Percentiles rank a stretch among this genome's conserved stretches.
Conservation (phyloP, 352 stramenopile genomes). For the Phytopythium helicoides region DNA sequence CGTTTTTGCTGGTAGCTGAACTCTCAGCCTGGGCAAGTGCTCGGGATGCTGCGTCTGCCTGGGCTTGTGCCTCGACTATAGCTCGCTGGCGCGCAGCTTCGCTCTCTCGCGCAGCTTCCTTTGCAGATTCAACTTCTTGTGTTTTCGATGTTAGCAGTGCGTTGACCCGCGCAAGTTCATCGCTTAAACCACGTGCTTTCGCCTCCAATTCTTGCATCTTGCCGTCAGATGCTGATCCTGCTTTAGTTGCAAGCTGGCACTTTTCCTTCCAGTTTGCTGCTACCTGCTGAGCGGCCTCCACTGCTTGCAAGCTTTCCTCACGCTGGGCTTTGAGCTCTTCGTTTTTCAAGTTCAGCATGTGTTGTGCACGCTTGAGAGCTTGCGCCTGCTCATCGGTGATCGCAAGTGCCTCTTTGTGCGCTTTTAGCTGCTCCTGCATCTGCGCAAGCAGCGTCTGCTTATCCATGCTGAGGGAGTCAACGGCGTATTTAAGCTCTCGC, state of each 20-base stretch:
- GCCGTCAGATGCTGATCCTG: slow-evolving; percentile 23
- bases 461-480: slow-evolving; percentile 59
- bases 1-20: slow-evolving; percentile 4
- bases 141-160: slow-evolving; percentile 52
- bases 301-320: slow-evolving; percentile 36
- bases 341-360: slow-evolving; percentile 29
- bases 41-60: slow-evolving; percentile 24
- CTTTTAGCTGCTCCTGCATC: slow-evolving; percentile 49
- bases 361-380: slow-evolving; percentile 52
- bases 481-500: slow-evolving; percentile 42
- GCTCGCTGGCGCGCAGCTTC: slow-evolving; percentile 33
- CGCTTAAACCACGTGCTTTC: slow-evolving; percentile 30
- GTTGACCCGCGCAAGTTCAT: slow-evolving; percentile 63
- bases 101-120: slow-evolving; percentile 48
- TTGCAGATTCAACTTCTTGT: slow-evolving; percentile 41
- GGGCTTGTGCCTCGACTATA: slow-evolving; percentile 24
- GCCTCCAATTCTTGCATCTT: slow-evolving; percentile 42
- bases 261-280: slow-evolving; percentile 52
- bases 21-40: slow-evolving; percentile 25
- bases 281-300: slow-evolving; percentile 42
- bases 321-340: slow-evolving; percentile 40
- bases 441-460: slow-evolving; percentile 55
- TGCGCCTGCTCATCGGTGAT: slow-evolving; percentile 51
- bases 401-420: slow-evolving; percentile 41
- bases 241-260: slow-evolving; percentile 38